Conservation (phyloP, 106 monocot genomes). For the Chionographis japonica region DNA sequence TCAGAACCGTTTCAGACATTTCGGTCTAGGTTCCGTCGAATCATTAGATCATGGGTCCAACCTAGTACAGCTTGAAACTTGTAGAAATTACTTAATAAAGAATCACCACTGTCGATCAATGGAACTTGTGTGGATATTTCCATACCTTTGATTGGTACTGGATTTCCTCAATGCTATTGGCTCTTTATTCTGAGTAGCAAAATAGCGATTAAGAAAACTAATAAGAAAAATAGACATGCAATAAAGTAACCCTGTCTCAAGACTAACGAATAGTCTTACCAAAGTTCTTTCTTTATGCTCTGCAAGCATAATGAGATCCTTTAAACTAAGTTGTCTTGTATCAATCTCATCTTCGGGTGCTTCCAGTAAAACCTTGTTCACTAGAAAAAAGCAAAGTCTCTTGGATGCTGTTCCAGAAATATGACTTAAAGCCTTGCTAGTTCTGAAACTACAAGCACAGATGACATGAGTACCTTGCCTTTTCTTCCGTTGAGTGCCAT, state of each 20-base stretch:
- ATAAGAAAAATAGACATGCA: neutral
- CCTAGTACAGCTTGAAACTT: too few relatives aligned
- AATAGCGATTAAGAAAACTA: neutral
- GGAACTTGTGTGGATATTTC: too few relatives aligned
- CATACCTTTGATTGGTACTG: constrained; percentile 19
- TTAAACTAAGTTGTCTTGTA: constrained; percentile 41
- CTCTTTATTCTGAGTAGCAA: constrained; percentile 20
- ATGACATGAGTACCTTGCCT: constrained; percentile 33
- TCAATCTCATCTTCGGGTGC: constrained; percentile 61
- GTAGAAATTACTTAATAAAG: too few relatives aligned
- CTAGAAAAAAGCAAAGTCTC: constrained; percentile 17
- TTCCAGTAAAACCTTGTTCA: constrained; percentile 52
- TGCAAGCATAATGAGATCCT: constrained; percentile 59
- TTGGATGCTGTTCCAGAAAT: neutral
- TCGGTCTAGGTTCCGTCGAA: too few relatives aligned
- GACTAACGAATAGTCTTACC: constrained; percentile 31
- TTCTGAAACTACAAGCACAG: neutral
- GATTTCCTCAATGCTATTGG: constrained; percentile 3
- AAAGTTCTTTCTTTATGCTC: constrained; percentile 46
- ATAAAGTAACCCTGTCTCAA: neutral
- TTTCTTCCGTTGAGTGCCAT: constrained; percentile 28
- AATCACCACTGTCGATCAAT: too few relatives aligned
- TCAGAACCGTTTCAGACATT: too few relatives aligned
- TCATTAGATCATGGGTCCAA: too few relatives aligned
- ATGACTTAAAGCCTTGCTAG: neutral